Percentiles rank a stretch among this genome's conserved stretches.
phyloP scores from a whole-genome alignment of 78 protist species.

The Speleostelium caveatum region DNA sequence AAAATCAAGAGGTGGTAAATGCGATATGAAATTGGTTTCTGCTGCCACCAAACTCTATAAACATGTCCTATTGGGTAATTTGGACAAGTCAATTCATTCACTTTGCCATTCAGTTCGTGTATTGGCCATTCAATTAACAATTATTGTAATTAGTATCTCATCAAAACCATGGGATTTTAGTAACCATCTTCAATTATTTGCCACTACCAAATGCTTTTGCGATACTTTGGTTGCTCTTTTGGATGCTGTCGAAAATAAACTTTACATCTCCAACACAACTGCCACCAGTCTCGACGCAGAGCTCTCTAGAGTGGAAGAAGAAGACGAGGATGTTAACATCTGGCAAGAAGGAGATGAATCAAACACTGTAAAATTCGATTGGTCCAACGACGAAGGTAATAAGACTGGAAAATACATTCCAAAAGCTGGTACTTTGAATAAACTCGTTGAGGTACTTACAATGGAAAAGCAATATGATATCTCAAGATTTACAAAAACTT shows the following conservation, averaged over 20 bases:
- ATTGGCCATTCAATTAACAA: constrained; percentile 56
- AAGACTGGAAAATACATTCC: constrained; percentile 74
- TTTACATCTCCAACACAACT: constrained; percentile 5
- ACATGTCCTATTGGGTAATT: constrained; percentile 10
- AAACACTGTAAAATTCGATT: constrained; percentile 20
- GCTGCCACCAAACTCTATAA: constrained; percentile 50
- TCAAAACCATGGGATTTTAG: constrained; percentile 57
- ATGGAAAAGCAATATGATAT: constrained; percentile 52
- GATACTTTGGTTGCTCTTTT: constrained; percentile 11
- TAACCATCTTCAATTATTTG: constrained; percentile 53
- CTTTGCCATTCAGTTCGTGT: constrained; percentile 47
- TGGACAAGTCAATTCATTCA: constrained; percentile 47
- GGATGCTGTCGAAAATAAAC: constrained; percentile 40
- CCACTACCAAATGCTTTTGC: constrained; percentile 40
- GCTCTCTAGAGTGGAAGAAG: neutral
- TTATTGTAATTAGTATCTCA: constrained; percentile 39
- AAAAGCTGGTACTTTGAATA: constrained; percentile 80
- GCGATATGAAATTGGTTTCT: constrained; percentile 25
- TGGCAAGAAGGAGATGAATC: constrained; percentile 55
- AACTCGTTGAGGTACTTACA: constrained; percentile 61
- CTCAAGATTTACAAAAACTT: constrained; percentile 60
- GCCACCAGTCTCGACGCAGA: neutral
- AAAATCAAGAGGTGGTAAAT: constrained; percentile 29
- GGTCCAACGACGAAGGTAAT: constrained; percentile 70
- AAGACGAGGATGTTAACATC: constrained; percentile 44